phyloP scores from a whole-genome alignment of 768 basidiomycete species.

The Crucibulum laeve region DNA sequence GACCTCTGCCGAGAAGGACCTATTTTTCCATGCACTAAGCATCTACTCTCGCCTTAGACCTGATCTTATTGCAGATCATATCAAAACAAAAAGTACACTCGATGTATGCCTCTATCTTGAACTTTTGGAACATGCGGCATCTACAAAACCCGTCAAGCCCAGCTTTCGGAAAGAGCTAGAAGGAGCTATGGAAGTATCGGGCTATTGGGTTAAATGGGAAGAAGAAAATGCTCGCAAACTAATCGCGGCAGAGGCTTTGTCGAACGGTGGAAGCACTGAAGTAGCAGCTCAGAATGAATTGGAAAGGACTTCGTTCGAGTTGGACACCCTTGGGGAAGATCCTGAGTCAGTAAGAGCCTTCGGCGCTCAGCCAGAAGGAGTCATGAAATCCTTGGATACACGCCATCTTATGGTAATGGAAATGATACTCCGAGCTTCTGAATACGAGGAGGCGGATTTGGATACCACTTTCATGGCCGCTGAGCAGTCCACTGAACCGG shows the following conservation, averaged over 20 bases:
- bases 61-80: conserved; percentile 66
- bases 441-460: conserved; percentile 4
- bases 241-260: conserved; percentile 18
- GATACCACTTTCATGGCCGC: neutral
- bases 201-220: conserved; percentile 45
- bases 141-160: conserved; percentile 4
- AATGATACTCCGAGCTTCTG: conserved; percentile 12
- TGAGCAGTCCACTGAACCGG: neutral
- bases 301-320: too few relatives aligned
- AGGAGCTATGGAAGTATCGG: conserved; percentile 45
- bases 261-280: conserved; percentile 14
- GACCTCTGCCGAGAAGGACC: conserved; percentile 64
- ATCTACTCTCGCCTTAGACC: conserved; percentile 69
- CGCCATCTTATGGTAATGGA: conserved; percentile 22
- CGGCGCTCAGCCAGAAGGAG: neutral
- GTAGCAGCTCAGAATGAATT: neutral
- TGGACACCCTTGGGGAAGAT: neutral
- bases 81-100: conserved; percentile 60
- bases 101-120: conserved; percentile 71
- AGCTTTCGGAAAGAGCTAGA: conserved; percentile 17
- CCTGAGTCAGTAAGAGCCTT: neutral
- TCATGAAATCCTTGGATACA: neutral
- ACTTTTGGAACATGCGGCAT: conserved; percentile 37
- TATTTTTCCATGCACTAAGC: conserved; percentile 67
- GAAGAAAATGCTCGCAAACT: conserved; percentile 34